Conservation (phyloP, 2,329 filamentous ascomycete genomes). For the Colletotrichum chlorophyti region DNA sequence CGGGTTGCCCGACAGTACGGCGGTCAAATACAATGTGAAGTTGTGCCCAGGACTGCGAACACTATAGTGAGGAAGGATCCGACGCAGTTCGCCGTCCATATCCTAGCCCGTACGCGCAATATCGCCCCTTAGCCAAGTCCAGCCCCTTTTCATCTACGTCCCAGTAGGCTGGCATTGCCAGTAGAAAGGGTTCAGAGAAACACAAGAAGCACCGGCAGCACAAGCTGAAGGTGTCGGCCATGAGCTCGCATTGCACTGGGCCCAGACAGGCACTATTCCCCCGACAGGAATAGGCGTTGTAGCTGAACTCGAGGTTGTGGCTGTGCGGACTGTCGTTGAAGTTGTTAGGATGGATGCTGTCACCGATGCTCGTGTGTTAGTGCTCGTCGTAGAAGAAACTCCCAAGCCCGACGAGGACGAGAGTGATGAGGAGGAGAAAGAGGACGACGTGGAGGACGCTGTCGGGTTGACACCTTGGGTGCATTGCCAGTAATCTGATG, state of each 20-base stretch:
- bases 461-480: background rate
- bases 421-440: too few species aligned
- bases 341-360: background rate
- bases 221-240: background rate
- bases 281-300: background rate
- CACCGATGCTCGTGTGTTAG: background rate
- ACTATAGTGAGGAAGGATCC: too few species aligned
- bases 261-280: background rate
- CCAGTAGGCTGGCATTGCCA: background rate
- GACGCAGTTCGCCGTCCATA: too few species aligned
- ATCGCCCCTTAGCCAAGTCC: too few species aligned
- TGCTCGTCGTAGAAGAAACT: background rate
- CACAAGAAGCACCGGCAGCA: background rate
- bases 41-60: too few species aligned
- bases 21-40: too few species aligned
- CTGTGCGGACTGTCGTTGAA: background rate
- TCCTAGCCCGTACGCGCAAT: too few species aligned
- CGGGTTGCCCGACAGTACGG: too few species aligned
- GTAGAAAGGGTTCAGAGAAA: slow-evolving; percentile 1
- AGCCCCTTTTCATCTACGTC: too few species aligned
- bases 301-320: background rate
- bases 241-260: background rate
- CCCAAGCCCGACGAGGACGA: background rate
- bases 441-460: too few species aligned
- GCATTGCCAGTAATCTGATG: background rate